These are phyloP conservation scores for Alisma plantagoaquatica DNA, from an alignment of 106 monocot genomes.

Conservation along the genomic window DNA sequence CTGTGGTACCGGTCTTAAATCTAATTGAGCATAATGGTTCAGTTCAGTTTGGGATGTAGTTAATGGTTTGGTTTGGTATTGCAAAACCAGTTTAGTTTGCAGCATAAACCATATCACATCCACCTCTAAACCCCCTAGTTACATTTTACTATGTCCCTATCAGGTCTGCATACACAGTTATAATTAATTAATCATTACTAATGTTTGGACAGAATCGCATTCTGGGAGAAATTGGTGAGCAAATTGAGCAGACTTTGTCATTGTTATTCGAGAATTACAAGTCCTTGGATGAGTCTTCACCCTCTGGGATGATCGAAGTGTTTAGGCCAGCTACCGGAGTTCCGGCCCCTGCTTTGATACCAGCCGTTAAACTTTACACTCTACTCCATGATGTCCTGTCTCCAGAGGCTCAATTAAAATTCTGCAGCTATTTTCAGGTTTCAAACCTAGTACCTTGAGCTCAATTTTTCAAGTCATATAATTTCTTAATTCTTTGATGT, in stretches of 20 bases:
- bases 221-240: conserved; percentile 82
- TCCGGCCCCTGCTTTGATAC: conserved; percentile 61
- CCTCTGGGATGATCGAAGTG: conserved; percentile 64
- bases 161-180: too few species aligned
- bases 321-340: conserved; percentile 62
- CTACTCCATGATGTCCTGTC: conserved; percentile 90
- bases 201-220: conserved; percentile 62
- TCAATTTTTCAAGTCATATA: not conserved
- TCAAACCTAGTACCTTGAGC: not conserved
- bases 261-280: conserved; percentile 94
- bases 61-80: too few species aligned
- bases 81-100: too few species aligned
- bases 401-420: conserved; percentile 80
- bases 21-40: too few species aligned
- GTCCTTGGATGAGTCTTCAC: conserved; percentile 74
- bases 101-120: too few species aligned
- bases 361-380: conserved; percentile 79
- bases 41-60: too few species aligned
- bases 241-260: conserved; percentile 61
- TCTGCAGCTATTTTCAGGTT: conserved; percentile 92
- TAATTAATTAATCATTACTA: not conserved
- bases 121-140: too few species aligned
- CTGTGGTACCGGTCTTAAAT: too few species aligned
- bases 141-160: too few species aligned
- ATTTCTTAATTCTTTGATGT: not conserved